Evolutionary conservation across 805 yeast species (phyloP), one percentile per base, ranked within the genome.

Genomic region (Jamesozyma jinghongensis): DNA sequence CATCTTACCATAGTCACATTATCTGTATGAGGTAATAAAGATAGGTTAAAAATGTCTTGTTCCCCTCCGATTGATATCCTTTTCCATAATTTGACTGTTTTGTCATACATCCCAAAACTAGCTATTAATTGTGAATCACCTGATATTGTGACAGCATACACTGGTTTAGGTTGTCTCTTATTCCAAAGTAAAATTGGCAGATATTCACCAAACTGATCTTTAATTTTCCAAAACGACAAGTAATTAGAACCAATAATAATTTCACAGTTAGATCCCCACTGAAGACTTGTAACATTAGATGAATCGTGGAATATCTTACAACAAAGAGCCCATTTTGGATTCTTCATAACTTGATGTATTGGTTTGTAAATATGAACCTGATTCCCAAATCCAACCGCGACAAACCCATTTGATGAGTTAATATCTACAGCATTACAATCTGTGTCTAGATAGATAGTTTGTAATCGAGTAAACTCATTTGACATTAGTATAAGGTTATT

Each of bases 21-120:
- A 1, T 69, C 54, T 1, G 80, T 77, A 53, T 84, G 94, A n/a
- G 75, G 70, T 18, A 86, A 61, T 50, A 82, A 79, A 0, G 76
- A 64, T 46, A 85, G 63, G 50, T 82, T 92, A 56, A 85, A 86
- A 20, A 70, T 69, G 5, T 79, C 70, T 31, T 76, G 71, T 28
- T 74, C 77, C 20, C 72, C 70, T 27, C 82, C 86, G 52, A 78
- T 84, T 6, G 81, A 73, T 6, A 77, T 68, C 38, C 96, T 66
- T 40, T 78, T 70, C 95, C 95, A 88, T 2, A 85, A 67, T 54
- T 85, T 85, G 22, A 85, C 77, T 12, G 82, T 65, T 28, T 68
- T 67, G 56, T 85, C 95, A 55, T 71, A 74, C 32, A 65, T 66
- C 0, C 83, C 79, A 30, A 74, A 69, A 37, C 81, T 71, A 7